phyloP scores from a whole-genome alignment of 2,329 filamentous ascomycete genomes.

The Colletotrichum aenigma region DNA sequence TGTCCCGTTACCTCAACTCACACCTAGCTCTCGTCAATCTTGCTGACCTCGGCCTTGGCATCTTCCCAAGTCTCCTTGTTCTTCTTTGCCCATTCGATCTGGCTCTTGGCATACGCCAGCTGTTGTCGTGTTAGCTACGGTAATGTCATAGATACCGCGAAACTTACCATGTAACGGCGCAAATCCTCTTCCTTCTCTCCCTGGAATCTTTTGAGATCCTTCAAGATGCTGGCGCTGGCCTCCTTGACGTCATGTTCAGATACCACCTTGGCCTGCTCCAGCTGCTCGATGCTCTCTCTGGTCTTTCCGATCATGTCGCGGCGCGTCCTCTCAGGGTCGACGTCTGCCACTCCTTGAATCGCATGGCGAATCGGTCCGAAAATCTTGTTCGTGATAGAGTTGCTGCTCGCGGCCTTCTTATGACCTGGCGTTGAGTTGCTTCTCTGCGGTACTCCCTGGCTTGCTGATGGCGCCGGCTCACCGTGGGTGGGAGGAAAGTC shows the following conservation, averaged over 20 bases:
- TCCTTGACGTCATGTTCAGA: constrained; percentile 93
- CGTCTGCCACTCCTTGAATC: constrained; percentile 93
- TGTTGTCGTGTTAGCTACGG: constrained; percentile 37
- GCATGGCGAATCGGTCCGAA: constrained; percentile 96
- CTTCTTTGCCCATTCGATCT: constrained; percentile 93
- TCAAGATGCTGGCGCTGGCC: constrained; percentile 85
- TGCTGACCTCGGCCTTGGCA: constrained; percentile 83
- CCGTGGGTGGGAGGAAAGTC: constrained; percentile 93
- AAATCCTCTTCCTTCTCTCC: constrained; percentile 94
- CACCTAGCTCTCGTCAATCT: constrained; percentile 71
- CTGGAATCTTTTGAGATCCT: constrained; percentile 92
- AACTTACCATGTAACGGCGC: constrained; percentile 89
- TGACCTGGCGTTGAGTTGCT: constrained; percentile 55
- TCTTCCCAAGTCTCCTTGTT: constrained; percentile 93
- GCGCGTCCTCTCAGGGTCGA: constrained; percentile 90
- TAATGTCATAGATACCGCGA: background rate
- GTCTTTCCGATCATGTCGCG: constrained; percentile 97
- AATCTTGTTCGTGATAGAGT: constrained; percentile 90
- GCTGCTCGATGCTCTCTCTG: constrained; percentile 80
- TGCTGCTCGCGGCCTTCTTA: constrained; percentile 83
- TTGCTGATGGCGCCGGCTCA: constrained; percentile 75
- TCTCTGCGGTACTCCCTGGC: constrained; percentile 71
- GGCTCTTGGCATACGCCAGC: constrained; percentile 91
- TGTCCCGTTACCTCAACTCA: background rate
- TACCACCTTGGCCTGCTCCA: constrained; percentile 89